These are phyloP conservation scores for Gracilaria gracilis DNA, from an alignment of 23 red algal species.

Conservation along the genomic window DNA sequence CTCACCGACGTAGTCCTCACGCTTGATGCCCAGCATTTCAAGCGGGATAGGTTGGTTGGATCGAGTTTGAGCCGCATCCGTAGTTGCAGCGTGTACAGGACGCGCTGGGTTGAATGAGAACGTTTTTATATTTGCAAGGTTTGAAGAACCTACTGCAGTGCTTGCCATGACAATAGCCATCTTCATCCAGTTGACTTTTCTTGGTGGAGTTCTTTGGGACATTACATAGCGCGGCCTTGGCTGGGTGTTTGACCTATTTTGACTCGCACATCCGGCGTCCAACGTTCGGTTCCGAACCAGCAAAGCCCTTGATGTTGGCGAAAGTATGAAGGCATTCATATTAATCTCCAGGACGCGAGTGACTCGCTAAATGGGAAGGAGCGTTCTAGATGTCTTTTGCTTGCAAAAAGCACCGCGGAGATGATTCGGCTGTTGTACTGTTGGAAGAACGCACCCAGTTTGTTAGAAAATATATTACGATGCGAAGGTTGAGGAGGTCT, in stretches of 20 bases:
- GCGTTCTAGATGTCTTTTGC: background rate
- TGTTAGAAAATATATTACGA: too few species aligned
- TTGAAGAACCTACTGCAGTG: background rate
- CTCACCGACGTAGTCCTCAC: slow-evolving; percentile 59
- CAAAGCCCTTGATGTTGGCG: background rate
- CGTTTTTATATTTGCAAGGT: background rate
- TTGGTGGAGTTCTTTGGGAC: background rate
- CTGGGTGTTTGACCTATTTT: background rate
- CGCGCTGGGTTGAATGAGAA: background rate
- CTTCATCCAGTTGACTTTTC: slow-evolving; percentile 19
- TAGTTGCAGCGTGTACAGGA: slow-evolving; percentile 2
- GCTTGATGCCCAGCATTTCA: slow-evolving; percentile 64
- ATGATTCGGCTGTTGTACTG: too few species aligned
- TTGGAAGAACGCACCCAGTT: too few species aligned
- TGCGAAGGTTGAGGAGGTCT: too few species aligned
- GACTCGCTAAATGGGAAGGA: background rate
- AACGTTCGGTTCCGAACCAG: background rate
- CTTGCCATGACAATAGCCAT: background rate
- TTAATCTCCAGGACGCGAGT: background rate
- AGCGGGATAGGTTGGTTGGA: slow-evolving; percentile 35
- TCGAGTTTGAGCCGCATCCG: background rate
- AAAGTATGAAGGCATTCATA: slow-evolving; percentile 7
- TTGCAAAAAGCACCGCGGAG: too few species aligned
- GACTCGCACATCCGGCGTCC: background rate
- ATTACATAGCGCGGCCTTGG: background rate